Conservation (phyloP, 306 rosid genomes). For the Cajanus cajan region DNA sequence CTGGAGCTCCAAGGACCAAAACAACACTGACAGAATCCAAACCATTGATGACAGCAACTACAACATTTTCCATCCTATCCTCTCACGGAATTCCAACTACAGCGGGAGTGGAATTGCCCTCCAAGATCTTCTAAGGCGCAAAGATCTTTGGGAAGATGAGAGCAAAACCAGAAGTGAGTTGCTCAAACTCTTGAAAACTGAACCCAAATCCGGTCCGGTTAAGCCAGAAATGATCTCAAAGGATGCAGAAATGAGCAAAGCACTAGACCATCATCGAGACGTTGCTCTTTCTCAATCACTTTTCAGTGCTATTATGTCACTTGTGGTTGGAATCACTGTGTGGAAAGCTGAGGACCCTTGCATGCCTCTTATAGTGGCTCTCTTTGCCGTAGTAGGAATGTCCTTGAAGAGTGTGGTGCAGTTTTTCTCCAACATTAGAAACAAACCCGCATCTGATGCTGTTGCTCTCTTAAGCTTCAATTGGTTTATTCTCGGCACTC, state of each 20-base stretch:
- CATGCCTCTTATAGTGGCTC: constrained; percentile 81
- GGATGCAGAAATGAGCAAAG: constrained; percentile 20
- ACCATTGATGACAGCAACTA: constrained; percentile 17
- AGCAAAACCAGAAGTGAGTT: constrained; percentile 39
- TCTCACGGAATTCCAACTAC: constrained; percentile 46
- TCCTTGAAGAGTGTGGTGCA: constrained; percentile 73
- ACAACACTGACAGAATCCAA: constrained; percentile 21
- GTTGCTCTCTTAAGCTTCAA: constrained; percentile 79
- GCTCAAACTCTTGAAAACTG: constrained; percentile 42
- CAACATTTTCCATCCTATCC: constrained; percentile 29
- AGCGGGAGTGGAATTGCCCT: constrained; percentile 38
- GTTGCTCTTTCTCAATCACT: constrained; percentile 62
- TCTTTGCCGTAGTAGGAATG: constrained; percentile 71
- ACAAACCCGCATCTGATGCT: constrained; percentile 74
- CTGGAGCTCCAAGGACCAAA: constrained; percentile 49
- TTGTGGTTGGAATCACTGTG: constrained; percentile 59
- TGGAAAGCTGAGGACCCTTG: constrained; percentile 84
- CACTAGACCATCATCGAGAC: constrained; percentile 36
- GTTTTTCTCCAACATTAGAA: constrained; percentile 61
- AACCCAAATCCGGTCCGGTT: constrained; percentile 19
- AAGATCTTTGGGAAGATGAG: constrained; percentile 41
- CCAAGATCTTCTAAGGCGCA: constrained; percentile 40
- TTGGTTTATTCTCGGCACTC: constrained; percentile 83
- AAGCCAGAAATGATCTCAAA: constrained; percentile 28
- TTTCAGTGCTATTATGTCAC: constrained; percentile 71